A percentile compares a stretch with the other conserved stretches of the same genome.
Conservation (phyloP, 768 basidiomycete species). For the Lactarius indigo region DNA sequence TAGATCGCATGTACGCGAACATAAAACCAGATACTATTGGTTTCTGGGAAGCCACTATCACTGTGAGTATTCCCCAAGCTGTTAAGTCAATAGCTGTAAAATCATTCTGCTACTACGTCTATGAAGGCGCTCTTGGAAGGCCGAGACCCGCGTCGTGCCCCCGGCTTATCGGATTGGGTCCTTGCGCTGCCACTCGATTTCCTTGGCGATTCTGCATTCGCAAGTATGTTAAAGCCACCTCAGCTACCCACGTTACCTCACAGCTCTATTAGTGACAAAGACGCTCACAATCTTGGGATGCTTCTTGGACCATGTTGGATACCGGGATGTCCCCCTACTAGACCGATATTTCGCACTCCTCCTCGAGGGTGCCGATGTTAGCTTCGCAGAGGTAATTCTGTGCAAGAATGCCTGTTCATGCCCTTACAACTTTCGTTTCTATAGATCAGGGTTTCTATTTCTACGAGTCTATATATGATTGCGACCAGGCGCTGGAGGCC, state of each 20-base stretch:
- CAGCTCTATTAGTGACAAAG: slow-evolving; percentile 61
- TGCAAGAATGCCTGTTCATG: neutral
- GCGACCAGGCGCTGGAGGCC: slow-evolving; percentile 24
- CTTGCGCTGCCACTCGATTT: slow-evolving; percentile 76
- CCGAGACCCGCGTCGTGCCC: slow-evolving; percentile 76
- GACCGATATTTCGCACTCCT: slow-evolving; percentile 67
- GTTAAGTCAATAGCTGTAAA: slow-evolving; percentile 2
- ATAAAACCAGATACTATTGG: slow-evolving; percentile 82
- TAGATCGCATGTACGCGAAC: slow-evolving; percentile 62
- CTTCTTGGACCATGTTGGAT: slow-evolving; percentile 61
- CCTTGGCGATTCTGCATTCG: slow-evolving; percentile 80
- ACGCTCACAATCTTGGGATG: slow-evolving; percentile 62
- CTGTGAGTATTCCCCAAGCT: slow-evolving; percentile 36
- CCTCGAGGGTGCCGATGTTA: slow-evolving; percentile 73
- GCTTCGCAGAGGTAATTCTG: slow-evolving; percentile 72
- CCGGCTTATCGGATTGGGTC: slow-evolving; percentile 74
- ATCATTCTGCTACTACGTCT: neutral
- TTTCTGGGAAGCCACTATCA: slow-evolving; percentile 70
- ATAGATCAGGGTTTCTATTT: slow-evolving; percentile 17
- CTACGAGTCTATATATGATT: slow-evolving; percentile 22
- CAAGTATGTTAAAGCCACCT: slow-evolving; percentile 48
- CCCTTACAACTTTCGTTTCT: neutral
- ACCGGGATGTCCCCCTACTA: slow-evolving; percentile 63
- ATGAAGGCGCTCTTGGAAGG: slow-evolving; percentile 45
- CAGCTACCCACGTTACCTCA: slow-evolving; percentile 14